Evolutionary conservation across 2,329 filamentous ascomycete species (phyloP).

Genomic region (Pestalotiopsis sp.): DNA sequence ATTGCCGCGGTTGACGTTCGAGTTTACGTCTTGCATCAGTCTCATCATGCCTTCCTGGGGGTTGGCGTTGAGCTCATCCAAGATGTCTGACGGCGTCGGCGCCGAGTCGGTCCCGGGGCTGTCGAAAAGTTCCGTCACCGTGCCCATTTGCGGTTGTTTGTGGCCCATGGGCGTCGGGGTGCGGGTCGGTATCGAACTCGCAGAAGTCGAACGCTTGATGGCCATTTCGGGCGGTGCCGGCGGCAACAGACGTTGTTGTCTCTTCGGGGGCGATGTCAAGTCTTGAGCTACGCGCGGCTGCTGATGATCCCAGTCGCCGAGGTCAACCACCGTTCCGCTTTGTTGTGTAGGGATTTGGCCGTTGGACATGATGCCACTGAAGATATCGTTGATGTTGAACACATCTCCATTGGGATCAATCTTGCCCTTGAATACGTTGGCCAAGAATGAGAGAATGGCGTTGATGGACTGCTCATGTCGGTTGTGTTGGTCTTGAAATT

Average conservation of each 20-base stretch:
- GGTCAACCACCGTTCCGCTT: constrained; percentile 62
- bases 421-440: constrained; percentile 93
- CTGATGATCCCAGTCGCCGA: constrained; percentile 60
- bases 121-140: constrained; percentile 65
- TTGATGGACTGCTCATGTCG: constrained; percentile 99
- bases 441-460: constrained; percentile 95
- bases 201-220: constrained; percentile 30
- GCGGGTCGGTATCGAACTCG: constrained; percentile 25
- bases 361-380: constrained; percentile 72
- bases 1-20: constrained; percentile 42
- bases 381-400: constrained; percentile 82
- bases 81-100: constrained; percentile 50
- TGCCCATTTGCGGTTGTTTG: constrained; percentile 51
- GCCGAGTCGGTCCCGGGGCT: constrained; percentile 45
- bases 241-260: constrained; percentile 55
- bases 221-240: constrained; percentile 46
- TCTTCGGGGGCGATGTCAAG: constrained; percentile 47
- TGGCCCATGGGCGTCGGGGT: constrained; percentile 30
- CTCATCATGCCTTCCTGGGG: constrained; percentile 67
- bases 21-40: constrained; percentile 67
- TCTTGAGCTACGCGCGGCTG: constrained; percentile 41
- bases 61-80: constrained; percentile 59
- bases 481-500: constrained; percentile 89
- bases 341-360: constrained; percentile 50
- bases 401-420: constrained; percentile 79